Conservation (phyloP, 2,329 filamentous ascomycete genomes). For the Pseudovirgaria hyperparasitica region DNA sequence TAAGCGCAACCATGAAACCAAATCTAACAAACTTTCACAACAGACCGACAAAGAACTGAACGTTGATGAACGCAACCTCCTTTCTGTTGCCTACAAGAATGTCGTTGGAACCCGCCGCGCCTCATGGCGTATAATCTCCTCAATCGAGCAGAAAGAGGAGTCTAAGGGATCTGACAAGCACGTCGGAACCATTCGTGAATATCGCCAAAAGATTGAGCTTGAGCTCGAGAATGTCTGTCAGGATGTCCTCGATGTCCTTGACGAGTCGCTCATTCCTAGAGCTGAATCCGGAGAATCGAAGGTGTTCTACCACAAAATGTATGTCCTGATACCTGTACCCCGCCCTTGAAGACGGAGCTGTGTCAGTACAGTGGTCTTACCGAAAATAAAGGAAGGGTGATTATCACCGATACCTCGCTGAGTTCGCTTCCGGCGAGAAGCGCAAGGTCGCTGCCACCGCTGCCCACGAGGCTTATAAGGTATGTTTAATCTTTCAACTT, state of each 20-base stretch:
- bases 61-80: slow-evolving; percentile 71
- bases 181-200: slow-evolving; percentile 85
- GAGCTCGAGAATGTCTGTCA: slow-evolving; percentile 98
- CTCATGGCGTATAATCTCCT: slow-evolving; percentile 98
- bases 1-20: too few species aligned
- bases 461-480: slow-evolving; percentile 96
- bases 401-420: slow-evolving; percentile 89
- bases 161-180: slow-evolving; percentile 96
- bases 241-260: slow-evolving; percentile 90
- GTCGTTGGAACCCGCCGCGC: slow-evolving; percentile 96
- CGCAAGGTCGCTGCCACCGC: slow-evolving; percentile 77
- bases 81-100: slow-evolving; percentile 99
- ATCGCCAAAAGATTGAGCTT: slow-evolving; percentile 95
- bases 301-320: slow-evolving; percentile 99
- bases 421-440: slow-evolving; percentile 88
- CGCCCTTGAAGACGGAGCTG: not conserved
- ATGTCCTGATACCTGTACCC: slow-evolving; percentile 28
- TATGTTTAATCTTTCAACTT: slow-evolving; percentile 30
- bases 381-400: slow-evolving; percentile 71
- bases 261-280: slow-evolving; percentile 87
- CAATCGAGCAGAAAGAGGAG: slow-evolving; percentile 99
- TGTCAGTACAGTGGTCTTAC: not conserved
- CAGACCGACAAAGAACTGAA: slow-evolving; percentile 55
- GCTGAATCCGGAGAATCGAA: slow-evolving; percentile 96
- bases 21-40: too few species aligned